Evolutionary conservation across 257 asterid species (phyloP).

Genomic region (Plantago major): DNA sequence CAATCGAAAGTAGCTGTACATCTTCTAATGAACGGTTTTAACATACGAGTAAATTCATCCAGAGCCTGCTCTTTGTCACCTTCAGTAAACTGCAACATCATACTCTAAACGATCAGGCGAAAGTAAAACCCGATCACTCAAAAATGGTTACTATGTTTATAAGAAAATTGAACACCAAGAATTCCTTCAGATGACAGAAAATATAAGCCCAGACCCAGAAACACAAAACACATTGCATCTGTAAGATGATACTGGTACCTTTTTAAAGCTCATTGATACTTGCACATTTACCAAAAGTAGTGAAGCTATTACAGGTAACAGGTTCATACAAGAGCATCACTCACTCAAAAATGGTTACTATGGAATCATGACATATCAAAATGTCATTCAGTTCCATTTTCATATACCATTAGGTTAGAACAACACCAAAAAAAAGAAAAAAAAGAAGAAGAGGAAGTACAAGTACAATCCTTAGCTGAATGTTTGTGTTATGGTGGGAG

Average conservation of each 20-base stretch:
- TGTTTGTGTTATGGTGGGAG: constrained; percentile 13
- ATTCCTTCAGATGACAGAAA: neutral
- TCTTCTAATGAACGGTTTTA: too few relatives aligned
- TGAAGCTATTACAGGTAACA: constrained; percentile 2
- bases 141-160: too few relatives aligned
- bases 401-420: constrained; percentile 1
- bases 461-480: neutral
- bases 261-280: neutral
- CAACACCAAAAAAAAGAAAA: too few relatives aligned
- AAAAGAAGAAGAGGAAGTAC: too few relatives aligned
- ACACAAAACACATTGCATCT: neutral
- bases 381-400: neutral
- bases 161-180: too few relatives aligned
- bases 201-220: neutral
- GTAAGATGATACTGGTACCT: neutral
- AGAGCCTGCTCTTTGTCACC: too few relatives aligned
- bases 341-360: neutral
- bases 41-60: too few relatives aligned
- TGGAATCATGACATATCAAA: neutral
- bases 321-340: neutral
- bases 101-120: too few relatives aligned
- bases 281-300: neutral
- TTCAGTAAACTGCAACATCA: too few relatives aligned
- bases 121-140: too few relatives aligned
- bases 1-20: too few relatives aligned